A percentile compares a stretch with the other conserved stretches of the same genome.
These are phyloP conservation scores for Neurospora sp. DNA, from an alignment of 495 filamentous ascomycete genomes.

Conservation along the genomic window DNA sequence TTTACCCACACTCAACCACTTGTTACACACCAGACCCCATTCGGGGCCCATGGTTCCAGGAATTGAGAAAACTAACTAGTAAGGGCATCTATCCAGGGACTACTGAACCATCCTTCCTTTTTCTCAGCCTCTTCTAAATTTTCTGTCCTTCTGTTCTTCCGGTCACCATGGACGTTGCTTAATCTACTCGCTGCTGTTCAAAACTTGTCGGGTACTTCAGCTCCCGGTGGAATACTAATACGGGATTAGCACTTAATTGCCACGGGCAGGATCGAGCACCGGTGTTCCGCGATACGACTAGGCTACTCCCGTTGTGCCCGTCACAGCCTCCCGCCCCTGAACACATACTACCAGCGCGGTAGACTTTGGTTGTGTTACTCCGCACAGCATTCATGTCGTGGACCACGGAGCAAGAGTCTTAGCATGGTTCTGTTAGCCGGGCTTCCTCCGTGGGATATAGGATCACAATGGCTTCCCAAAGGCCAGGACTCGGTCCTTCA, in stretches of 20 bases:
- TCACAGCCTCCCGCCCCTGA: constrained; percentile 13
- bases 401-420: constrained; percentile 5
- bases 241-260: constrained; percentile 11
- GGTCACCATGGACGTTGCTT: constrained; percentile 7
- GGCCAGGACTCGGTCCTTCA: constrained; percentile 10
- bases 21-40: not conserved
- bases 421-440: constrained; percentile 17
- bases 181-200: not conserved
- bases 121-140: not conserved
- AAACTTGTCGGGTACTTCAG: not conserved
- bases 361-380: constrained; percentile 1
- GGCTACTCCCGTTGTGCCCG: constrained; percentile 12
- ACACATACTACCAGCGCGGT: constrained; percentile 1
- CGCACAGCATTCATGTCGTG: constrained; percentile 6
- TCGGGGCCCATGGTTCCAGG: not conserved
- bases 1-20: not conserved
- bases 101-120: not conserved
- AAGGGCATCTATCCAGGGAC: not conserved
- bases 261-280: constrained; percentile 4
- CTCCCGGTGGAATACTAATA: constrained; percentile 8
- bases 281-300: constrained; percentile 7
- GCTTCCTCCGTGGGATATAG: constrained; percentile 10
- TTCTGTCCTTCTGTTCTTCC: constrained; percentile 1
- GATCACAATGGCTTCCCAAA: constrained; percentile 22
- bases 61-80: not conserved